Base-by-base conservation (phyloP, 2,329 filamentous ascomycete species). In the Diaporthe amygdali region DNA sequence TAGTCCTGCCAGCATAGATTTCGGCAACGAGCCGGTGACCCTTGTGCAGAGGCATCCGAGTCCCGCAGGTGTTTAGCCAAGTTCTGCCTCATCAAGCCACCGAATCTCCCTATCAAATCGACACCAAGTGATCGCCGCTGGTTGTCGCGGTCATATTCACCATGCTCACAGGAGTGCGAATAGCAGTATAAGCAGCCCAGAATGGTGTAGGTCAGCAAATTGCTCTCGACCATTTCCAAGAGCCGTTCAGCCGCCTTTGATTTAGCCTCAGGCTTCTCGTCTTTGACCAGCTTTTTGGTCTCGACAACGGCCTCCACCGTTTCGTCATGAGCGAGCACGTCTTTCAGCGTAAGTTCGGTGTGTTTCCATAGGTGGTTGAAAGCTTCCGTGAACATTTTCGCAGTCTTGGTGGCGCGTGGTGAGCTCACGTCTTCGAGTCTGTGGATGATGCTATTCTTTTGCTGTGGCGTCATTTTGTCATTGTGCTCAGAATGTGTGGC, bases 131-230 rank as follows among this genome's bases (percentile, higher is more conserved):
- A 81, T 59, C 84, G 86, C 41, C 86, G 83, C 75, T 89, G 87
- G 71, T 88, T 87, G 64, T 86, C 85, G 8, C 80, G 77, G 68
- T 88, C 86, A 66, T 89, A 90, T 68, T 90, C 88, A 55, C 88
- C 89, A 73, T 91, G 89, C 75, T 90, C 89, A 71, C 89, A 91
- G 15, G 88, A 89, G 76, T 90, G 86, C 64, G 87, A 87, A 75
- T 85, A 88, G 78, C 89, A 91, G 66, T 90, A 85, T n/a, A 89
- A 79, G 74, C 89, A 91, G 15, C 86, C 87, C 20, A 90, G 82
- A 12, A 88, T 82, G 39, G 84, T 84, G 75, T 90, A 89, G 1
- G 87, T 90, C 61, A 86, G 86, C 30, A 90, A 76, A 44, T 84
- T 83, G 27, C 82, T 82, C 74, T 88, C 86, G 15, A 85, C 82